Evolutionary conservation across 768 basidiomycete species (phyloP).

Genomic region (Leccinum subtestaceum): DNA sequence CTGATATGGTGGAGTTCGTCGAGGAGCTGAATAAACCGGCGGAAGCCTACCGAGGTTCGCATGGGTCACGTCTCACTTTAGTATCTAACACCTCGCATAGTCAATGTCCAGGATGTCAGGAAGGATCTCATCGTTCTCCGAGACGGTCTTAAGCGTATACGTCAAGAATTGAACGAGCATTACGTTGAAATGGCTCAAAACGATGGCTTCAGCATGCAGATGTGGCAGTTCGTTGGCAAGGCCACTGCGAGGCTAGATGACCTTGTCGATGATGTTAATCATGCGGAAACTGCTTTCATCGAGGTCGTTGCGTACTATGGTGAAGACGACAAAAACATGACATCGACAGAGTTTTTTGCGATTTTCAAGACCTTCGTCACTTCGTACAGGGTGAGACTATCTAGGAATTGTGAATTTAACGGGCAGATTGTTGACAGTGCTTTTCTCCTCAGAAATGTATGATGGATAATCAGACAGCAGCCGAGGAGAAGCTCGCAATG

Average conservation of each 20-base stretch:
- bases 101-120: slow-evolving; percentile 83
- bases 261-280: slow-evolving; percentile 81
- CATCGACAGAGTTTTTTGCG: slow-evolving; percentile 91
- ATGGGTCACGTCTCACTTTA: not conserved
- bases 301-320: slow-evolving; percentile 91
- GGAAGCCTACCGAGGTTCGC: slow-evolving; percentile 85
- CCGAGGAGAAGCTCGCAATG: slow-evolving; percentile 64
- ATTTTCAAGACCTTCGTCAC: slow-evolving; percentile 97
- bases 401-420: not conserved
- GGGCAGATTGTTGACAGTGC: slow-evolving; percentile 1
- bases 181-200: slow-evolving; percentile 67
- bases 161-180: slow-evolving; percentile 75
- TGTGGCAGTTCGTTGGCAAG: slow-evolving; percentile 86
- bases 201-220: slow-evolving; percentile 83
- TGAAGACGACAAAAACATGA: slow-evolving; percentile 85
- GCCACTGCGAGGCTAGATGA: slow-evolving; percentile 77
- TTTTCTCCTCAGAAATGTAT: slow-evolving; percentile 73
- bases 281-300: slow-evolving; percentile 77
- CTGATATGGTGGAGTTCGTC: slow-evolving; percentile 81
- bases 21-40: slow-evolving; percentile 87
- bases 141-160: slow-evolving; percentile 74
- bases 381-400: slow-evolving; percentile 70
- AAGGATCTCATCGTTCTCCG: slow-evolving; percentile 71
- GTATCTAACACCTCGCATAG: slow-evolving; percentile 38
- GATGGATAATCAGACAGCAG: slow-evolving; percentile 67